Evolutionary conservation across 2,329 filamentous ascomycete species (phyloP).

Genomic region (Aspergillus spinulosporus): DNA sequence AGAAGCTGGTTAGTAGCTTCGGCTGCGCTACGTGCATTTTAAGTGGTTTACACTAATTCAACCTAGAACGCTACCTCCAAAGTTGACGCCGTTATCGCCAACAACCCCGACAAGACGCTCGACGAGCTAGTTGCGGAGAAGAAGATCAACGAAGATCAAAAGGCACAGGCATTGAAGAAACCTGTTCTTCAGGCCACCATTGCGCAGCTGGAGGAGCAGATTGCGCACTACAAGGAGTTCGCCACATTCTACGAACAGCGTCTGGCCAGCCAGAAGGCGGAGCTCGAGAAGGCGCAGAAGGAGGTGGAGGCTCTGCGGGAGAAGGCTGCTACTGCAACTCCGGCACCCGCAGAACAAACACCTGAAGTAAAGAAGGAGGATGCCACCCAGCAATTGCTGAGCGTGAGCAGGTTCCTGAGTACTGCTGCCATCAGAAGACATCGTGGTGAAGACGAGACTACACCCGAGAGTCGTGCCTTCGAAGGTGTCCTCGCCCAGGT

Average conservation of each 20-base stretch:
- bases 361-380: conserved; percentile 49
- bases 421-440: conserved; percentile 63
- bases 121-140: conserved; percentile 63
- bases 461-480: conserved; percentile 62
- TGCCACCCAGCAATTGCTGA: conserved; percentile 57
- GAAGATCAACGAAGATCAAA: conserved; percentile 67
- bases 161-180: conserved; percentile 63
- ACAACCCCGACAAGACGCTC: conserved; percentile 60
- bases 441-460: conserved; percentile 55
- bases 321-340: conserved; percentile 51
- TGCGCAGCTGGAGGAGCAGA: conserved; percentile 61
- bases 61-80: conserved; percentile 58
- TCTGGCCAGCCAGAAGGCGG: conserved; percentile 56
- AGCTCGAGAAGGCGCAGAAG: conserved; percentile 56
- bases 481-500: conserved; percentile 64
- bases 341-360: conserved; percentile 44
- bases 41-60: conserved; percentile 22
- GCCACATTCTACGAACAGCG: conserved; percentile 60
- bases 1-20: conserved; percentile 75
- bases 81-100: conserved; percentile 60
- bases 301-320: conserved; percentile 56
- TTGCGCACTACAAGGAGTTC: conserved; percentile 61
- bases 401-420: conserved; percentile 62
- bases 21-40: conserved; percentile 4
- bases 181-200: conserved; percentile 59